Percentiles rank a stretch among this genome's conserved stretches.
Conservation (phyloP, 345 rosid genomes). For the Syzygium jambos region DNA sequence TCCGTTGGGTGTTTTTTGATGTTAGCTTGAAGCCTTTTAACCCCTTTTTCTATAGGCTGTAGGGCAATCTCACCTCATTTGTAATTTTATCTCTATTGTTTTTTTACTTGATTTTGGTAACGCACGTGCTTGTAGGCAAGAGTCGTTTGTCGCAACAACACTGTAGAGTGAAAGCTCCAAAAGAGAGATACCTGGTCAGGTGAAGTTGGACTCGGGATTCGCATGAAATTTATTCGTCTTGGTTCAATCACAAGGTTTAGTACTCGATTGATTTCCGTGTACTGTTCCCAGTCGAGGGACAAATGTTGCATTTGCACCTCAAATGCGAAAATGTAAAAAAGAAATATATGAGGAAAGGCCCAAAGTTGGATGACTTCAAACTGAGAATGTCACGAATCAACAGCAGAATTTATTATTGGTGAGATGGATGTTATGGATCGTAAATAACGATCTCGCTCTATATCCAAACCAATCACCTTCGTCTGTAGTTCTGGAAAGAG, state of each 20-base stretch:
- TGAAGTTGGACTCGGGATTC: neutral
- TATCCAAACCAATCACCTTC: neutral
- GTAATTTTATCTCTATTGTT: neutral
- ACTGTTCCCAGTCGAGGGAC: neutral
- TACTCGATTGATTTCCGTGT: neutral
- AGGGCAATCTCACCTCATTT: conserved; percentile 15
- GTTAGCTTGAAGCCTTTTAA: conserved; percentile 2
- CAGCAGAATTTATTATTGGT: neutral
- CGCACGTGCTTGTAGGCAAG: neutral
- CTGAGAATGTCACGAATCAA: neutral
- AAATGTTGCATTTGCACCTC: neutral
- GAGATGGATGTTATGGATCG: neutral
- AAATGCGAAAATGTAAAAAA: neutral
- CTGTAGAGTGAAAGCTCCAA: neutral
- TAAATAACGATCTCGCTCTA: neutral
- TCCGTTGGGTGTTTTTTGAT: conserved; percentile 28
- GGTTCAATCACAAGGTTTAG: neutral
- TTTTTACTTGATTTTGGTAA: neutral
- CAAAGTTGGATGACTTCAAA: neutral
- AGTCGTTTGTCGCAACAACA: neutral
- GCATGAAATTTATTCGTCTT: neutral
- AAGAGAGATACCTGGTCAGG: neutral
- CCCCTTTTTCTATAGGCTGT: conserved; percentile 15
- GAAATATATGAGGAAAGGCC: neutral
- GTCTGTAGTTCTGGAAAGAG: neutral